A percentile compares a stretch with the other conserved stretches of the same genome.
Evolutionary conservation across 495 filamentous ascomycete genomes (phyloP).

Genomic region (Neurospora sublineolata): DNA sequence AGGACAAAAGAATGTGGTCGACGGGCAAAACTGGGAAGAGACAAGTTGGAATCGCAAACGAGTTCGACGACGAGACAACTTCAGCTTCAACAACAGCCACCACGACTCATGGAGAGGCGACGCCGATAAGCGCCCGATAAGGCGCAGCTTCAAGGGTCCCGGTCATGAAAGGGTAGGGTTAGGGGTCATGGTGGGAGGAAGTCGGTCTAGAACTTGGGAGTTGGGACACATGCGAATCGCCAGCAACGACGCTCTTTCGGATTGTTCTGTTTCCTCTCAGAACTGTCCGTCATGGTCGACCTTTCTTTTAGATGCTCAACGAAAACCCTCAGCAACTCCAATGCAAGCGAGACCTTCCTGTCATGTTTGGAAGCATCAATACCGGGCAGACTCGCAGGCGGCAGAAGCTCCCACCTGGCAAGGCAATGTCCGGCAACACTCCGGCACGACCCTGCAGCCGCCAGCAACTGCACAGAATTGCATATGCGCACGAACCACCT

Average conservation of each 20-base stretch:
- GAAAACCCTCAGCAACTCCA: neutral
- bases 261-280: no score
- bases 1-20: neutral
- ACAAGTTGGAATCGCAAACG: neutral
- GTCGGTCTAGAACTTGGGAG: neutral
- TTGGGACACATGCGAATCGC: neutral
- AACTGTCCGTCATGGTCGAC: neutral
- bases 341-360: neutral
- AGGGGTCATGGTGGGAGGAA: neutral
- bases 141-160: neutral
- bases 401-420: neutral
- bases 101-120: neutral
- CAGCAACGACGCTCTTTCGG: neutral
- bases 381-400: no score
- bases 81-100: neutral
- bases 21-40: neutral
- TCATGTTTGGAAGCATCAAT: neutral
- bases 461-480: neutral
- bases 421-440: neutral
- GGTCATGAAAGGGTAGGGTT: neutral
- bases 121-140: neutral
- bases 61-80: neutral
- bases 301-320: neutral
- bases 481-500: neutral
- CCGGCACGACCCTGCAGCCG: neutral